These are phyloP conservation scores for Austropuccinia psidii DNA, from an alignment of 1,284 basidiomycete genomes.

Conservation along the genomic window DNA sequence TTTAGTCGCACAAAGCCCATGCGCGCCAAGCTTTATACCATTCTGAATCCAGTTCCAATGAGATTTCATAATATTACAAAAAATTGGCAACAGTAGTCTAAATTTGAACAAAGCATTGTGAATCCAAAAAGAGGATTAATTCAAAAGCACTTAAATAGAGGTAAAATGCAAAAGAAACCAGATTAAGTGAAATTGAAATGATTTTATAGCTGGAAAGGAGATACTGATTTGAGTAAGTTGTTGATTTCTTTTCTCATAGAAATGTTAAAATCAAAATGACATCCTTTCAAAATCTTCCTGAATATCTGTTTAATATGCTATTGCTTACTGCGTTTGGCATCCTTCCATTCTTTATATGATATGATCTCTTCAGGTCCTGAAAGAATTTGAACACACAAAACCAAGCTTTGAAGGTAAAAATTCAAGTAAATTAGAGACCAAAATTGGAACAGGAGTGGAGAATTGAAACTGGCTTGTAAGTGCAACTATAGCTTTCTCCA, in stretches of 20 bases:
- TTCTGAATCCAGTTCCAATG: constrained; percentile 81
- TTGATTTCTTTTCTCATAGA: constrained; percentile 58
- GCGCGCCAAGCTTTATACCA: constrained; percentile 99
- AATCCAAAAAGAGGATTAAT: neutral
- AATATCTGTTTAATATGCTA: constrained; percentile 67
- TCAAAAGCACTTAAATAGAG: neutral
- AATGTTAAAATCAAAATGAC: constrained; percentile 94
- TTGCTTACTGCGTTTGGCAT: constrained; percentile 85
- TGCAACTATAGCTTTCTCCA: constrained; percentile 94
- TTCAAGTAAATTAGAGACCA: neutral
- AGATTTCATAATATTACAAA: constrained; percentile 71
- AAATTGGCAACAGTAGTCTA: constrained; percentile 73
- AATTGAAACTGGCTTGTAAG: constrained; percentile 76
- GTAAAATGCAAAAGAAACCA: neutral
- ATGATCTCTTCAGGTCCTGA: constrained; percentile 98
- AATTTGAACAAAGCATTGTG: constrained; percentile 35
- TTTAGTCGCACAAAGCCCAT: constrained; percentile 95
- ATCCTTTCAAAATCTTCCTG: constrained; percentile 69
- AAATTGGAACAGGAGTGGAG: no score
- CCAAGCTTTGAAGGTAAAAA: constrained; percentile 57
- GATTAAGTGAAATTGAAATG: neutral
- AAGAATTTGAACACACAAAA: constrained; percentile 97
- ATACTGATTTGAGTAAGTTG: constrained; percentile 39
- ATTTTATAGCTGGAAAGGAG: neutral
- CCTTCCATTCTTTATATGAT: constrained; percentile 75